Evolutionary conservation across 164 flowering plant species (phyloP), one percentile per base, ranked within the genome.

Genomic region (Pachysandra terminalis): DNA sequence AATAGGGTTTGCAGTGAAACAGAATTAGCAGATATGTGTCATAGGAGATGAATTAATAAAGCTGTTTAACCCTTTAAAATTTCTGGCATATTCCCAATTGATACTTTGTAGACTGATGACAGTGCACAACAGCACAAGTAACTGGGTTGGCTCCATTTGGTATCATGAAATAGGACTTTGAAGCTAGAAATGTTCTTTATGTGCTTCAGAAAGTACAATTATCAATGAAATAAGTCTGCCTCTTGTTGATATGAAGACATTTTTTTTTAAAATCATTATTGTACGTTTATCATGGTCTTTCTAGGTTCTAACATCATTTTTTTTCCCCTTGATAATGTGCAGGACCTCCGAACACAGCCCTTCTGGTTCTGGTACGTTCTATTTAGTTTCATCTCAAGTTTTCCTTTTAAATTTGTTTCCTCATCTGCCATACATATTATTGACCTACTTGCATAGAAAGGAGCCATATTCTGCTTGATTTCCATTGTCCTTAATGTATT

Each of bases 301-400:
- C 17, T 25, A 55, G 9, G 41, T 70, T 68, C 32, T 72, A 9
- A 58, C 48, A 68, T 17, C 21, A 8, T 23, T 54, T 67, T 59
- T 69, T n/a, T n/a, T n/a, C n/a, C 32, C 65, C 25, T 58, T 67
- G 41, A 32, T 48, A 21, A 61, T 71, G 27, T 73, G 79, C 84
- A 81, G 84, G 77, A 68, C 82, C 10, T 74, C 80, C 23, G 82
- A 81, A 58, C 80, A 74, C 61, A 73, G 77, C 55, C 27, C 78
- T n/a, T n/a, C n/a, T n/a, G n/a, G n/a, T 63, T 71, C 81, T 56
- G 82, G 84, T 79, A 67, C 28, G 71, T 67, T 61, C 19, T 62
- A 24, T 62, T 61, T 7, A 21, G 23, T 65, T 32, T 2, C 8
- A 56, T 56, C 0, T 21, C 26, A 13, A 27, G 19, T 14, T 23